A percentile compares a stretch with the other conserved stretches of the same genome.
These are phyloP conservation scores for Thelephora ganbajun DNA, from an alignment of 768 basidiomycete species.

Conservation along the genomic window DNA sequence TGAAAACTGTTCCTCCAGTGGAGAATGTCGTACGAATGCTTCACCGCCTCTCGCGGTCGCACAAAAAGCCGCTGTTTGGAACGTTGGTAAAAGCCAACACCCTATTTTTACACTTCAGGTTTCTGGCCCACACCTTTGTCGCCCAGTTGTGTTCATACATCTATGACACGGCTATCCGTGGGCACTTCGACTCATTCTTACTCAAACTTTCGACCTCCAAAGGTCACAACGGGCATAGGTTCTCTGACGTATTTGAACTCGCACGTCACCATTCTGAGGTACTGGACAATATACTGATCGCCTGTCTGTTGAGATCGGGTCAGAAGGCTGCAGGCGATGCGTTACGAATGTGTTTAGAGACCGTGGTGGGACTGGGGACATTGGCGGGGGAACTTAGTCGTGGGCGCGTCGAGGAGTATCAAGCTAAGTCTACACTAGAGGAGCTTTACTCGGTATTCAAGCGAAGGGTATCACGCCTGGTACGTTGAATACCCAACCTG, in stretches of 20 bases:
- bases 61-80: constrained; percentile 37
- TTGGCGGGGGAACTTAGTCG: constrained; percentile 47
- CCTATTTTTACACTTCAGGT: constrained; percentile 55
- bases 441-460: constrained; percentile 40
- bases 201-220: constrained; percentile 4
- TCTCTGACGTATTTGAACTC: constrained; percentile 65
- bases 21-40: constrained; percentile 52
- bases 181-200: constrained; percentile 63
- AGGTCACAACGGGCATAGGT: constrained; percentile 11
- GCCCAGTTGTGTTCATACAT: constrained; percentile 54
- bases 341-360: constrained; percentile 46
- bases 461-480: constrained; percentile 41
- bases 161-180: constrained; percentile 69
- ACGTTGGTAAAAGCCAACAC: constrained; percentile 38
- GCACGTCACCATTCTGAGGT: constrained; percentile 51
- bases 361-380: constrained; percentile 53
- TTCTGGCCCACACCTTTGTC: constrained; percentile 60
- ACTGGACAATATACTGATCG: constrained; percentile 62
- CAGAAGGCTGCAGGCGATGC: constrained; percentile 56
- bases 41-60: constrained; percentile 44
- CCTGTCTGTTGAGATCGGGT: constrained; percentile 56
- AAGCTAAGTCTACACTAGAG: constrained; percentile 43
- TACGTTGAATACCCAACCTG: constrained; percentile 19
- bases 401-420: constrained; percentile 44
- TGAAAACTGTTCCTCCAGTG: constrained; percentile 24